These are phyloP conservation scores for Ustilago tritici DNA, from an alignment of 1,284 basidiomycete species.

Conservation along the genomic window DNA sequence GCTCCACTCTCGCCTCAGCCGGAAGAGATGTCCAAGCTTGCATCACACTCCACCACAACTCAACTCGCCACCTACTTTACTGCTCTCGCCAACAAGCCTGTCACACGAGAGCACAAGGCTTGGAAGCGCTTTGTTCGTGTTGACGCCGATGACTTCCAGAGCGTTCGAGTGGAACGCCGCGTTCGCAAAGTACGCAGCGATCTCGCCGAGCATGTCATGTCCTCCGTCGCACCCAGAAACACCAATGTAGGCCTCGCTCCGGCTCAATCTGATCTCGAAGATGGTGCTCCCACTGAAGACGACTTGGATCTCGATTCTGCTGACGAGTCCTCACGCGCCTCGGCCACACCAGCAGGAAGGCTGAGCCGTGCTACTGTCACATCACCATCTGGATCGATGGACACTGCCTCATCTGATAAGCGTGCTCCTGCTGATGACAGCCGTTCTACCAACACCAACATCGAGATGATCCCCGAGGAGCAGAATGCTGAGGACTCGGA, in stretches of 20 bases:
- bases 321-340: slow-evolving; percentile 41
- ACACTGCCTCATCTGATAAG: slow-evolving; percentile 30
- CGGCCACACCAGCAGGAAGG: slow-evolving; percentile 25
- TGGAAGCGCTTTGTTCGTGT: slow-evolving; percentile 89
- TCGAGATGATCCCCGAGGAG: slow-evolving; percentile 61
- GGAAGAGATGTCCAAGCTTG: slow-evolving; percentile 23
- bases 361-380: slow-evolving; percentile 34
- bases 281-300: slow-evolving; percentile 52
- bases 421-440: slow-evolving; percentile 39
- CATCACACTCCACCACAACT: slow-evolving; percentile 47
- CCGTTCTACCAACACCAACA: slow-evolving; percentile 46
- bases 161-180: slow-evolving; percentile 83
- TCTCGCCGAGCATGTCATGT: slow-evolving; percentile 53
- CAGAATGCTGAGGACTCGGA: slow-evolving; percentile 28
- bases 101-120: slow-evolving; percentile 76
- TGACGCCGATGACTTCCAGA: slow-evolving; percentile 85
- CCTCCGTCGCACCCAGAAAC: slow-evolving; percentile 56
- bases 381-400: slow-evolving; percentile 35
- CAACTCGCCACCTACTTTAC: slow-evolving; percentile 83
- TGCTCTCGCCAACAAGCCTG: slow-evolving; percentile 77
- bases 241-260: slow-evolving; percentile 58
- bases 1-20: slow-evolving; percentile 42
- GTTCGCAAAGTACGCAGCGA: slow-evolving; percentile 87
- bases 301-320: slow-evolving; percentile 54
- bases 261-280: slow-evolving; percentile 57